Evolutionary conservation across 2,329 filamentous ascomycete species (phyloP).

Genomic region (Colletotrichum tropicale): DNA sequence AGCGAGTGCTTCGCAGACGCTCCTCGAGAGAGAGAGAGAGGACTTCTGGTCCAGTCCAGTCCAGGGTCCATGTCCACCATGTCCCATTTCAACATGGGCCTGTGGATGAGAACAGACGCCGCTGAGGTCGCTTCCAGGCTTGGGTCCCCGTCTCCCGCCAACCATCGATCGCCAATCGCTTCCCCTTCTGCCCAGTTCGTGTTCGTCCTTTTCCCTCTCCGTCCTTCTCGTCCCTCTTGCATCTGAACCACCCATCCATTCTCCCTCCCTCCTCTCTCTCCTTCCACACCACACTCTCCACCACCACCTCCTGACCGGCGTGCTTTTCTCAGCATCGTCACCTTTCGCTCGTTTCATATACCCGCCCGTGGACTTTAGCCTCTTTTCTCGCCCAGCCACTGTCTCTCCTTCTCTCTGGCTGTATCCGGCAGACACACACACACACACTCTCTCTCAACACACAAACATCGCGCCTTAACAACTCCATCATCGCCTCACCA

Average conservation of each 20-base stretch:
- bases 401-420: constrained; percentile 23
- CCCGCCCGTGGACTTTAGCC: constrained; percentile 23
- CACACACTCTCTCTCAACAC: constrained; percentile 7
- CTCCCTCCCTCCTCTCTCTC: constrained; percentile 8
- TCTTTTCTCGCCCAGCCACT: constrained; percentile 22
- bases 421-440: constrained; percentile 14
- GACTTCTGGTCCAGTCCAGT: background rate
- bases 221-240: constrained; percentile 5
- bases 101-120: constrained; percentile 16
- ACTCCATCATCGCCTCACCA: background rate
- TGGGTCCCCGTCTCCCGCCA: constrained; percentile 20
- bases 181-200: constrained; percentile 19
- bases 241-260: constrained; percentile 5
- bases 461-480: background rate
- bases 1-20: background rate
- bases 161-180: constrained; percentile 23
- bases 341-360: constrained; percentile 29
- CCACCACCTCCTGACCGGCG: constrained; percentile 19
- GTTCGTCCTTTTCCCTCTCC: constrained; percentile 16
- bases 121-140: constrained; percentile 20
- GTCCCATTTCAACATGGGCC: background rate
- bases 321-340: constrained; percentile 22
- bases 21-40: background rate
- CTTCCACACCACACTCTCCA: constrained; percentile 10
- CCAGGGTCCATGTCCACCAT: constrained; percentile 12